Base-by-base conservation (phyloP, 805 yeast genomes). In the Lachancea meyersii region DNA sequence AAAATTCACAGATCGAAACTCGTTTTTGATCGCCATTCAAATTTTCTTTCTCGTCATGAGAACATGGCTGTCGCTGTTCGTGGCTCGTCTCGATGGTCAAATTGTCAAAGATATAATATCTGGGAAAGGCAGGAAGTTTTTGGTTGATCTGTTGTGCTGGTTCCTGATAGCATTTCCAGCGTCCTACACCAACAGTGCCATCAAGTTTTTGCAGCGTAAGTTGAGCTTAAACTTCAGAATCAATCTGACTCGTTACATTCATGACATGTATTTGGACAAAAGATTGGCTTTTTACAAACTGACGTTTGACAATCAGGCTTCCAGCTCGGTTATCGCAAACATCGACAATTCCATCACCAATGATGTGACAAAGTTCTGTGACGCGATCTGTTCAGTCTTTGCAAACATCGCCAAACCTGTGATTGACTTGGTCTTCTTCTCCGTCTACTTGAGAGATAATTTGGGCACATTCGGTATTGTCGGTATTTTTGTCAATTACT, bases 341-440 rank as follows among this genome's bases (percentile, higher is more conserved):
- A 82, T 86, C 45, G 96, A 88, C 56, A 68, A 67, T 54, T 87
- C 83, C 52, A 82, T 89, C 46, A 82, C 96, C 1, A 83, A 84
- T 45, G 97, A 89, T 63, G 75, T 89, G 28, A 73, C 83, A 20
- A 77, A 80, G 57, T 89, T 89, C 63, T 77, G 88, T 56, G 86
- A 79, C 54, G 78, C 94, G 0, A 76, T 87, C 21, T 82, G 95
- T 35, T 79, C 89, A 0, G 73, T 89, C 37, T 88, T 87, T 60
- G 84, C 96, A 10, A 83, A 80, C 55, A 77, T 89, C 66, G 97
- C 96, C 34, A 89, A 89, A 63, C 97, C 97, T 21, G 74, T 84
- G 38, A 82, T 87, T 46, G 97, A 89, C 62, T 68, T 89, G 54
- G 73, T 85, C 13, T 81, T 89, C 57, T 89, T 89, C 65, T 78